Percentiles rank a stretch among this genome's conserved stretches.
Conservation (phyloP, 306 rosid genomes). For the Fragaria iinumae region DNA sequence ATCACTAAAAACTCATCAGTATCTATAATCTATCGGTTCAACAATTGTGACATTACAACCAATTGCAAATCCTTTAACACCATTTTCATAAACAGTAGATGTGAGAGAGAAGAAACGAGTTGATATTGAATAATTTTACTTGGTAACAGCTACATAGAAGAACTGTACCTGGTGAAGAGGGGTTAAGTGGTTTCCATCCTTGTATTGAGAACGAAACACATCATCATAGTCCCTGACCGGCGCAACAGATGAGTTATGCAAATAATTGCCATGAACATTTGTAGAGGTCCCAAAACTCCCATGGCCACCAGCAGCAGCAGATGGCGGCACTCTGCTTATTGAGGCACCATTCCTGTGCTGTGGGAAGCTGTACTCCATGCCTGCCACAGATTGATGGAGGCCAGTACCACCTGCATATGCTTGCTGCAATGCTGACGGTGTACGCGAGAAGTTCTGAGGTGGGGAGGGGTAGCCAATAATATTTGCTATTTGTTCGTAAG, state of each 20-base stretch:
- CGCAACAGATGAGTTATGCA: slow-evolving; percentile 37
- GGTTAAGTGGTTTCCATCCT: slow-evolving; percentile 34
- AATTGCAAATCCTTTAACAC: slow-evolving; percentile 1
- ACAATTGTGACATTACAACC: not conserved
- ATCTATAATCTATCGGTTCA: not conserved
- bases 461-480: slow-evolving; percentile 23
- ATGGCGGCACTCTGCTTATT: slow-evolving; percentile 20
- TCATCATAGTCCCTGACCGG: slow-evolving; percentile 36
- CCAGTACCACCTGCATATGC: slow-evolving; percentile 35
- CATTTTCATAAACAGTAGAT: not conserved
- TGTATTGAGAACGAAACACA: slow-evolving; percentile 39
- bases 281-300: slow-evolving; percentile 42
- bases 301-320: slow-evolving; percentile 41
- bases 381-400: slow-evolving; percentile 32
- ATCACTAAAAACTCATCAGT: not conserved
- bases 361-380: slow-evolving; percentile 36
- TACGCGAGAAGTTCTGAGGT: slow-evolving; percentile 33
- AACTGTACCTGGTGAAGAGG: slow-evolving; percentile 47
- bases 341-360: slow-evolving; percentile 27
- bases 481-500: slow-evolving; percentile 28
- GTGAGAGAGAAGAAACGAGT: not conserved
- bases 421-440: slow-evolving; percentile 33
- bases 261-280: slow-evolving; percentile 30
- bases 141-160: not conserved
- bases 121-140: not conserved